phyloP scores from a whole-genome alignment of 2,329 filamentous ascomycete genomes.

The Tolypocladium tropicale region DNA sequence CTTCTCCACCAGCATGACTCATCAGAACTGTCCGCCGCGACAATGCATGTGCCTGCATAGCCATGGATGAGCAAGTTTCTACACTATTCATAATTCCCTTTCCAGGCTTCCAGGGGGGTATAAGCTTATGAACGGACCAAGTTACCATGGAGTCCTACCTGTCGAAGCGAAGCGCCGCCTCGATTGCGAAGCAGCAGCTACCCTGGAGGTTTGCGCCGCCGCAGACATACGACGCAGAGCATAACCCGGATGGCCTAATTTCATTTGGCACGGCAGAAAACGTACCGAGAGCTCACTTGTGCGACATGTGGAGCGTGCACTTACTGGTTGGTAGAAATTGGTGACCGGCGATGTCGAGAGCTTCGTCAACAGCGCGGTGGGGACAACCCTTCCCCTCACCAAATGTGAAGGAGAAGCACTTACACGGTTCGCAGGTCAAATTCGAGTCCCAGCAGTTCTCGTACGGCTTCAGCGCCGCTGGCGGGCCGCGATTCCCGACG shows the following conservation, averaged over 20 bases:
- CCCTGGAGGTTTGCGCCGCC: conserved; percentile 23
- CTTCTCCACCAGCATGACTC: conserved; percentile 1
- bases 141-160: conserved; percentile 5
- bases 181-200: conserved; percentile 11
- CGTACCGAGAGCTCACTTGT: conserved; percentile 3
- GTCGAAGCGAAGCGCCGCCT: conserved; percentile 14
- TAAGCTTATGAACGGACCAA: neutral
- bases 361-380: conserved; percentile 20
- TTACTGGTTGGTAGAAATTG: conserved; percentile 17
- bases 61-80: neutral
- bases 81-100: neutral
- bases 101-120: neutral
- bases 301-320: neutral
- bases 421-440: conserved; percentile 10
- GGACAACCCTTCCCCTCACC: neutral
- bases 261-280: conserved; percentile 41
- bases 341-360: conserved; percentile 25
- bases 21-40: neutral
- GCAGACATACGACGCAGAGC: conserved; percentile 24
- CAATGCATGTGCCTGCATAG: neutral
- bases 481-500: conserved; percentile 21
- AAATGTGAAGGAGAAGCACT: neutral
- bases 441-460: conserved; percentile 19
- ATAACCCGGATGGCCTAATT: conserved; percentile 30
- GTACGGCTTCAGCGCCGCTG: conserved; percentile 24